Evolutionary conservation across 805 yeast species (phyloP).

Genomic region (Candida easanensis): DNA sequence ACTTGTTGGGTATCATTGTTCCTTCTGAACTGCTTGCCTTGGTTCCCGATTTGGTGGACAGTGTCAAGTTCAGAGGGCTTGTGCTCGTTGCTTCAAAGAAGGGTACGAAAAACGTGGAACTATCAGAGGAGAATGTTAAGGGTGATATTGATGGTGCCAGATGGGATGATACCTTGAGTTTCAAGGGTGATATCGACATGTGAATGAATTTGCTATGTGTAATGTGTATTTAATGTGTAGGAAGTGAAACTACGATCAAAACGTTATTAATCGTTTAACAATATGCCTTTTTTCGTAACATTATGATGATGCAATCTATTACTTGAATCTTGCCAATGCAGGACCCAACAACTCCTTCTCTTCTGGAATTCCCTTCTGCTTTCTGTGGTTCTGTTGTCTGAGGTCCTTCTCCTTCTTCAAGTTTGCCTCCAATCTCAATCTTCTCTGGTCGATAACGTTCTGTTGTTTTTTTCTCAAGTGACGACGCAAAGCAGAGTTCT

Average conservation of each 20-base stretch:
- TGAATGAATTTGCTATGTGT: constrained; percentile 15
- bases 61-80: constrained; percentile 77
- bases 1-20: constrained; percentile 78
- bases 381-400: constrained; percentile 50
- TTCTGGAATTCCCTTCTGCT: constrained; percentile 48
- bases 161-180: constrained; percentile 59
- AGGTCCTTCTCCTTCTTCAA: constrained; percentile 70
- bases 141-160: constrained; percentile 59
- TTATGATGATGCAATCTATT: constrained; percentile 1
- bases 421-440: constrained; percentile 70
- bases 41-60: constrained; percentile 72
- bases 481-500: constrained; percentile 79
- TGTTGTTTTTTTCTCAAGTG: constrained; percentile 78
- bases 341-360: constrained; percentile 41
- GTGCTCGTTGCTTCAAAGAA: constrained; percentile 71
- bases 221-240: background rate
- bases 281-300: background rate
- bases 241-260: background rate
- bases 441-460: constrained; percentile 85
- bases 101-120: constrained; percentile 23
- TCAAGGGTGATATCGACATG: constrained; percentile 58
- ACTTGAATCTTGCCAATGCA: constrained; percentile 39
- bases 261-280: background rate
- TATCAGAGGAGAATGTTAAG: constrained; percentile 12
- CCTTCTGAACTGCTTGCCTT: constrained; percentile 67